Base-by-base conservation (phyloP, 2,329 filamentous ascomycete genomes). In the Zymoseptoria brevis region DNA sequence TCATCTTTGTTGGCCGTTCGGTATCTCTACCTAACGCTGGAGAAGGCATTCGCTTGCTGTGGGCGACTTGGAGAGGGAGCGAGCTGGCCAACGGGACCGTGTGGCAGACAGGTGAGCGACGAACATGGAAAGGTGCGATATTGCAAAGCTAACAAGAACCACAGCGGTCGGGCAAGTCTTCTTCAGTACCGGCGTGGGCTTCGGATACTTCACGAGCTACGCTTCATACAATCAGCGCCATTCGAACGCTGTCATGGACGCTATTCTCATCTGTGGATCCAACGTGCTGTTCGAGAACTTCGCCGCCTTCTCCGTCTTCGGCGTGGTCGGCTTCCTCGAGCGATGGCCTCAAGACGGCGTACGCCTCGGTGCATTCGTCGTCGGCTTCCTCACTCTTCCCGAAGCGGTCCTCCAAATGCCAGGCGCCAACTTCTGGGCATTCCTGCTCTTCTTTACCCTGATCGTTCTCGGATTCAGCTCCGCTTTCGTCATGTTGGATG, bases 121-220 rank as follows among this genome's bases (percentile, higher is more conserved):
- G 16, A 45, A 2, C 3, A 45, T 7, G 35, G 6, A 2, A n/a
- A 13, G 35, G n/a, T 45, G 35, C 13, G 35, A 16, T 3, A 16
- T 6, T 4, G 6, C 7, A 2, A n/a, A 29, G 35, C 35, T 45
- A 6, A 45, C 35, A 11, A 45, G 35, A 45, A n/a, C 35, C 16
- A 5, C 13, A 45, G 82, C 82, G 2, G 78, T 79, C 7, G 81
- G 82, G 1, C 82, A 85, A 60, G 81, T 84, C 52, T 84, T 84
- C 35, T 51, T 51, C n/a, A 21, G 19, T 19, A 51, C 50, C 13
- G 50, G 50, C 19, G 50, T 69, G 26, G 81, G 80, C 1, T 83
- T 84, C 63, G 81, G 81, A 81, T 83, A 82, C 66, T 84, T 83
- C 60, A 84, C 81, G 0, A 79, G 77, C 0, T 84, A 84, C 62